Conservation (phyloP, 495 filamentous ascomycete species). For the Lophiotrema nucula region DNA sequence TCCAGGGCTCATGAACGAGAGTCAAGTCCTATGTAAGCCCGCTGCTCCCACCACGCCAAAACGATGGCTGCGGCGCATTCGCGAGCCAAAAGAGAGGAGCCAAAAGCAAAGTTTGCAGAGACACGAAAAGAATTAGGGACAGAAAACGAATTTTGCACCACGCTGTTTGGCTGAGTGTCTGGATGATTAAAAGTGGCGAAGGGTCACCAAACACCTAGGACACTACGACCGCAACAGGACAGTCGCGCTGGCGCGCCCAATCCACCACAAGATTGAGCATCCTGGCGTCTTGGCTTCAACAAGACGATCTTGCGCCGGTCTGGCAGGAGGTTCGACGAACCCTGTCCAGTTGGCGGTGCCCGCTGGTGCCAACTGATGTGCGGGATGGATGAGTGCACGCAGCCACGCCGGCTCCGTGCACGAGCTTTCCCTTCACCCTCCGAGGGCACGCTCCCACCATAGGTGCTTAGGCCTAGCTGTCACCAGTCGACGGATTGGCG, state of each 20-base stretch:
- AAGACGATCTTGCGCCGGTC: constrained; percentile 33
- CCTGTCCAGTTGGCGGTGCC: constrained; percentile 28
- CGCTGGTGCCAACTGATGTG: constrained; percentile 36
- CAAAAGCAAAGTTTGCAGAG: constrained; percentile 27
- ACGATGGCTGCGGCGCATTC: constrained; percentile 13
- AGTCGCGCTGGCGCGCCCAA: constrained; percentile 4
- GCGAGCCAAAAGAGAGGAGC: constrained; percentile 10
- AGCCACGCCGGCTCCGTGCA: constrained; percentile 6
- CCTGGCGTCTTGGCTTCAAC: constrained; percentile 26
- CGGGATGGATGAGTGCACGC: constrained; percentile 29
- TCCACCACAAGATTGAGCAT: constrained; percentile 15
- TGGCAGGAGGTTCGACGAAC: constrained; percentile 31
- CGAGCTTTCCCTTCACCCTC: not conserved
- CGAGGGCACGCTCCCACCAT: not conserved
- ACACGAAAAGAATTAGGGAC: constrained; percentile 13
- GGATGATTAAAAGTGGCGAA: constrained; percentile 36
- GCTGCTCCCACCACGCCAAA: constrained; percentile 3
- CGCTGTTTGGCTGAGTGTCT: constrained; percentile 25
- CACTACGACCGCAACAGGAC: constrained; percentile 15
- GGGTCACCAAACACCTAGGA: not conserved
- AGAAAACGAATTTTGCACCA: constrained; percentile 15
- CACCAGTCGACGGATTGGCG: constrained; percentile 11
- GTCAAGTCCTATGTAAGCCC: constrained; percentile 12
- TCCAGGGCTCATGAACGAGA: not conserved
- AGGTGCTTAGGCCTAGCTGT: constrained; percentile 7